Percentiles rank a stretch among this genome's conserved stretches.
phyloP scores from a whole-genome alignment of 169 alveolate genomes.

The Eimeria maxima region DNA sequence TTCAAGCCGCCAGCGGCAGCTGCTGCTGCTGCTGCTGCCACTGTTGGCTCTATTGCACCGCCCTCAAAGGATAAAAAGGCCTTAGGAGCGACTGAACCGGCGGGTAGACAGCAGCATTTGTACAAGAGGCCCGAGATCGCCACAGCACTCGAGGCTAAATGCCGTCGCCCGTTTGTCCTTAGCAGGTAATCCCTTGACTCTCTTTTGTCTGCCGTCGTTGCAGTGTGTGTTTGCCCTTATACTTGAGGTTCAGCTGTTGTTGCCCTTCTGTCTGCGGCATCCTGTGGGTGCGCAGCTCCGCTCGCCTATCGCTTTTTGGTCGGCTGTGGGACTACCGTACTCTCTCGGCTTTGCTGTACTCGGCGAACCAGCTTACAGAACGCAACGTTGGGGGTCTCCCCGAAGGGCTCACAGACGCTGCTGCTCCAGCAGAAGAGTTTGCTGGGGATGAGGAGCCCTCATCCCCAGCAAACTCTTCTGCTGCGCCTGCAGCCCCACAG shows the following conservation, averaged over 20 bases:
- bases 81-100: not conserved
- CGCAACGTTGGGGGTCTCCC: not conserved
- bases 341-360: constrained; percentile 8
- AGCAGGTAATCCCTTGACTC: not conserved
- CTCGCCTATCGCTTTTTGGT: constrained; percentile 69
- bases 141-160: constrained; percentile 37
- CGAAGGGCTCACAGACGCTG: not conserved
- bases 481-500: not conserved
- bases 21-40: not conserved
- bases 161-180: constrained; percentile 67
- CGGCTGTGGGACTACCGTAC: constrained; percentile 71
- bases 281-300: constrained; percentile 5
- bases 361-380: constrained; percentile 1
- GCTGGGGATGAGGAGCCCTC: not conserved
- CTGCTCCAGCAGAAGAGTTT: not conserved
- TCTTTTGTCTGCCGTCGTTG: not conserved
- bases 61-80: constrained; percentile 1
- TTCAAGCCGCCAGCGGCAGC: constrained; percentile 53
- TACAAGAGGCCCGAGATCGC: constrained; percentile 59
- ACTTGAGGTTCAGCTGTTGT: not conserved
- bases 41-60: not conserved
- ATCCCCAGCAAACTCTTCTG: not conserved
- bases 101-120: not conserved
- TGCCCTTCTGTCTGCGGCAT: not conserved
- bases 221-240: not conserved